Base-by-base conservation (phyloP, 2,329 filamentous ascomycete genomes). In the Zelopaecilomyces penicillatus region DNA sequence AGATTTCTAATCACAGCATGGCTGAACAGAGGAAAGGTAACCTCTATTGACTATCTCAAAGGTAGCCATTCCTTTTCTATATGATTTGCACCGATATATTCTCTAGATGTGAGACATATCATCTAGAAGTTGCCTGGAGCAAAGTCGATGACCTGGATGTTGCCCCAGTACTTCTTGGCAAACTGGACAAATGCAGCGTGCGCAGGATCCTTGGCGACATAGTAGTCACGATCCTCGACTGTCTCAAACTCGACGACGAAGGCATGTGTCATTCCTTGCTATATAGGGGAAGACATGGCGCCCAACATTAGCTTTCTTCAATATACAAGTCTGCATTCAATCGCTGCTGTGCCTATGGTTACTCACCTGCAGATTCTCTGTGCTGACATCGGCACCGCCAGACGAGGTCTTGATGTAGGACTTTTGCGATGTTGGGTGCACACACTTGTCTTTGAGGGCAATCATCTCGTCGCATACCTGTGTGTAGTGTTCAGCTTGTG, bases 241-340 rank as follows among this genome's bases (percentile, higher is more conserved):
- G 58, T 81, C 6, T 75, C 71, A 49, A 88, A 88, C 54, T 85
- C 76, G 35, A 76, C 72, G 3, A 88, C 73, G 51, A 87, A 87
- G 0, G 70, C 80, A 57, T 88, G 83, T 2, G 80, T 80, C 43
- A 82, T 75, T 1, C 74, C 81, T 39, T 72, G 69, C 80, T 78
- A 50, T 29, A 37, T 29, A 11, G 28, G 5, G 5, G 43, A 27
- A 32, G 12, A 32, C 27, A n/a, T n/a, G 8, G 2, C 12, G 32
- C 9, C 32, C 19, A 19, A 19, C 19, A 19, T 19, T 19, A 19
- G 19, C 19, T 19, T 19, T 3, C 19, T 19, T 19, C 19, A 19
- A 19, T 19, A 19, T 19, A 2, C 19, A 19, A 19, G 19, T 19
- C 19, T 19, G 19, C 19, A 19, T 19, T 19, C 19, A 19, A 19